These are phyloP conservation scores for Fusarium sp. DNA, from an alignment of 2,329 filamentous ascomycete species.

Conservation along the genomic window DNA sequence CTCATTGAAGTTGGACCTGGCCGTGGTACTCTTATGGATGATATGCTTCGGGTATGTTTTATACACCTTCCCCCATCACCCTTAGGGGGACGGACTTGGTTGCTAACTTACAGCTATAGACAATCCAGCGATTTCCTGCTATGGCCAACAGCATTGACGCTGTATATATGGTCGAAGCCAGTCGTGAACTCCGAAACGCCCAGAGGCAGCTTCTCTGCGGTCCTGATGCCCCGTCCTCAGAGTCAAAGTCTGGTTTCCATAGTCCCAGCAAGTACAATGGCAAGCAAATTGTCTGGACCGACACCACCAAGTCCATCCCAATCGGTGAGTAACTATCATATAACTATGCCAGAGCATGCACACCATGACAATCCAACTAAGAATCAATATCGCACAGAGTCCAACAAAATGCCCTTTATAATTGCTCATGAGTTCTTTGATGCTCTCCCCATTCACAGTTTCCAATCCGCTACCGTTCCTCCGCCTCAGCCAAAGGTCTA, in stretches of 20 bases:
- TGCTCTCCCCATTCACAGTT: slow-evolving; percentile 94
- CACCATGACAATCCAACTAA: slow-evolving; percentile 15
- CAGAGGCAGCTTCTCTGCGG: slow-evolving; percentile 89
- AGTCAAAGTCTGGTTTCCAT: slow-evolving; percentile 79
- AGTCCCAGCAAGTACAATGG: slow-evolving; percentile 81
- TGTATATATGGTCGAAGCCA: slow-evolving; percentile 97
- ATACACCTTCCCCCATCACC: neutral
- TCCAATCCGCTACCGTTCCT: slow-evolving; percentile 76
- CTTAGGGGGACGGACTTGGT: no score
- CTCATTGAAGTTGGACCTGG: slow-evolving; percentile 95
- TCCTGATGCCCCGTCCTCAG: slow-evolving; percentile 72
- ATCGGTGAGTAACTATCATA: slow-evolving; percentile 62
- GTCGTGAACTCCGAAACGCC: slow-evolving; percentile 78
- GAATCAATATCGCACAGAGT: slow-evolving; percentile 59
- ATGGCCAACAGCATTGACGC: slow-evolving; percentile 83
- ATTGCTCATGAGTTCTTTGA: slow-evolving; percentile 99
- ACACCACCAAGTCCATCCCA: slow-evolving; percentile 87
- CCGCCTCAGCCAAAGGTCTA: slow-evolving; percentile 34
- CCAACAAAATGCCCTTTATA: slow-evolving; percentile 86
- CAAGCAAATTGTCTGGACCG: slow-evolving; percentile 87
- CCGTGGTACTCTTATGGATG: slow-evolving; percentile 95
- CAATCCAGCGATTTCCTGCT: slow-evolving; percentile 83
- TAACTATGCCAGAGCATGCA: neutral
- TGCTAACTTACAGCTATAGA: slow-evolving; percentile 63
- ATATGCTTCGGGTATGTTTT: slow-evolving; percentile 84